These are phyloP conservation scores for Aspergillus pseudoterreus DNA, from an alignment of 2,329 filamentous ascomycete species.

Conservation along the genomic window DNA sequence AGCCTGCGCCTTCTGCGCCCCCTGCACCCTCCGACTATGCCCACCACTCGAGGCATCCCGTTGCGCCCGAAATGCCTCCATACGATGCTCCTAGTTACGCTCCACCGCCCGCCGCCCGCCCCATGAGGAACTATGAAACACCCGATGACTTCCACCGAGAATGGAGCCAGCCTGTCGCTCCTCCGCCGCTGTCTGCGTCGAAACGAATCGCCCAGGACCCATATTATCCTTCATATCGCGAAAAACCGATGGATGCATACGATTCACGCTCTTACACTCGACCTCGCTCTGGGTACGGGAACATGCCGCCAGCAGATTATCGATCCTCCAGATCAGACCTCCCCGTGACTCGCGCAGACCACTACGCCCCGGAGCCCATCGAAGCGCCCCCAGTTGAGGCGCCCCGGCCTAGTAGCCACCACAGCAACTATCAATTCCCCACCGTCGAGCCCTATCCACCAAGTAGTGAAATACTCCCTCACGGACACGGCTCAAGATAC, in stretches of 20 bases:
- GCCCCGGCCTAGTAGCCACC: slow-evolving; percentile 14
- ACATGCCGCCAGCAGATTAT: slow-evolving; percentile 21
- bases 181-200: slow-evolving; percentile 13
- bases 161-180: slow-evolving; percentile 19
- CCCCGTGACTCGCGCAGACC: slow-evolving; percentile 12
- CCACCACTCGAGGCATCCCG: slow-evolving; percentile 70
- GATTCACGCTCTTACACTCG: slow-evolving; percentile 21
- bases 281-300: slow-evolving; percentile 24
- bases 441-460: slow-evolving; percentile 23
- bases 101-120: slow-evolving; percentile 24
- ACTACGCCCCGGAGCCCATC: slow-evolving; percentile 8
- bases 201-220: slow-evolving; percentile 21
- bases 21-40: slow-evolving; percentile 60
- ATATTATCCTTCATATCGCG: slow-evolving; percentile 16
- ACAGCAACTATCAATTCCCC: slow-evolving; percentile 16
- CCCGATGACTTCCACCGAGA: slow-evolving; percentile 27
- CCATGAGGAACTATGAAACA: slow-evolving; percentile 26
- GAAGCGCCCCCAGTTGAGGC: slow-evolving; percentile 8
- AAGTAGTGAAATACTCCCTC: slow-evolving; percentile 20
- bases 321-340: slow-evolving; percentile 19
- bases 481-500: slow-evolving; percentile 19
- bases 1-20: slow-evolving; percentile 14
- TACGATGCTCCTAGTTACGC: slow-evolving; percentile 44
- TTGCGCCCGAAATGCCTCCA: slow-evolving; percentile 42
- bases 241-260: slow-evolving; percentile 16